Evolutionary conservation across 2,329 filamentous ascomycete species (phyloP).

Genomic region (Calonectria hawksworthii): DNA sequence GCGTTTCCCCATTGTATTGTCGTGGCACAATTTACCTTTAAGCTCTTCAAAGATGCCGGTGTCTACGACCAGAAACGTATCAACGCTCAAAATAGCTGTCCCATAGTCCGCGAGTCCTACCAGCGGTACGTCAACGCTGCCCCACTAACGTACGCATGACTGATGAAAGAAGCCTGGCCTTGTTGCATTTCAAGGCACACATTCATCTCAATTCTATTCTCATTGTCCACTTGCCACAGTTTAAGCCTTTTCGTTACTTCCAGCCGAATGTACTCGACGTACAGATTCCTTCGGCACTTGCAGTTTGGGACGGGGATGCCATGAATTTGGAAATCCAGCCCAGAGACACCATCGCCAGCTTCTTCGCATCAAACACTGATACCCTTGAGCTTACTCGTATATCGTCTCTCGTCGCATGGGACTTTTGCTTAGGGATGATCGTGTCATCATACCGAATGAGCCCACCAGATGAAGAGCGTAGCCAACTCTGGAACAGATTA

Average conservation of each 20-base stretch:
- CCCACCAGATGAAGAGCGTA: neutral
- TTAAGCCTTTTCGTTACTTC: neutral
- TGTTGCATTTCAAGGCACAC: neutral
- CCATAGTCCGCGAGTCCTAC: neutral
- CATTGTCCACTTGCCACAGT: neutral
- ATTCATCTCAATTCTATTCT: neutral
- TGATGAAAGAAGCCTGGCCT: neutral
- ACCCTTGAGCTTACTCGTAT: neutral
- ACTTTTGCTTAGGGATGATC: neutral
- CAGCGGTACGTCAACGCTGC: neutral
- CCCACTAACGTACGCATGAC: neutral
- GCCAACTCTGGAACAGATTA: neutral
- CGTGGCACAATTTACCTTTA: neutral
- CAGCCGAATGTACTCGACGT: neutral
- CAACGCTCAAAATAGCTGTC: neutral
- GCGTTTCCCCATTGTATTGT: neutral
- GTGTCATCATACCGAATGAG: neutral
- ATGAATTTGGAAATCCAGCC: neutral
- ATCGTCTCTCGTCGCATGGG: neutral
- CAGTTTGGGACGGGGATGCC: neutral
- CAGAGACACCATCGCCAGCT: neutral
- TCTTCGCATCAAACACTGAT: neutral
- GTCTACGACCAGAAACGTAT: neutral
- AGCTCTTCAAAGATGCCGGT: neutral
- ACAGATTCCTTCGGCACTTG: neutral